Evolutionary conservation across 202 grass and related monocot genomes (phyloP), one percentile per base, ranked within the genome.

Genomic region (Setaria italica): DNA sequence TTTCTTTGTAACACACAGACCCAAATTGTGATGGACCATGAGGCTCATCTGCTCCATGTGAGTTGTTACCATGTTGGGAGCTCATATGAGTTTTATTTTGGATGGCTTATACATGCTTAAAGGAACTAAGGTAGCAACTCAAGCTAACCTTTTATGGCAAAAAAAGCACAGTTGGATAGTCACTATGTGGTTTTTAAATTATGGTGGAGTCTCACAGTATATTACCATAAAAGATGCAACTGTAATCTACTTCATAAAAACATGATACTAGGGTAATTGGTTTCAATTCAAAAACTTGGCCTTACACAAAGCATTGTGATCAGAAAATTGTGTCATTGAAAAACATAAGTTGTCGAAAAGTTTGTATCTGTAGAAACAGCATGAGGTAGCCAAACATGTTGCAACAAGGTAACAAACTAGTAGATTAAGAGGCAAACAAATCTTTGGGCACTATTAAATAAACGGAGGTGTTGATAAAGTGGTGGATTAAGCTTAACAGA

Each of bases 101-200:
- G 15, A 37, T 41, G 32, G 51, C 70, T 34, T 34, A 69, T 51
- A 76, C 34, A 76, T 57, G 60, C 54, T 16, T 39, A 75, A 80
- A 46, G 10, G 58, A 77, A 67, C 66, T 37, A 72, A 64, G 56
- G 32, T 69, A 82, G 45, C n/a, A 88, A 67, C 5, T 81, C 51
- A 9, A 66, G 13, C 70, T 53, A 81, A 68, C 6, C 5, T 19
- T 35, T 34, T 62, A 76, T 20, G 25, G 47, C 11, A 33, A 81
- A 67, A 43, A 56, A 68, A 62, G 45, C 63, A 20, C 12, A 21
- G 16, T 9, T 60, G 72, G 39, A 41, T 39, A 84, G 69, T 43
- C 79, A 51, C 39, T 51, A 47, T 47, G 56, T n/a, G 9, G 45
- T 15, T 79, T 86, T 39, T 20, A 79, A 72, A 79, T 13, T 70